Percentiles rank a stretch among this genome's conserved stretches.
Conservation (phyloP, 345 rosid genomes). For the Arabis hirsuta region DNA sequence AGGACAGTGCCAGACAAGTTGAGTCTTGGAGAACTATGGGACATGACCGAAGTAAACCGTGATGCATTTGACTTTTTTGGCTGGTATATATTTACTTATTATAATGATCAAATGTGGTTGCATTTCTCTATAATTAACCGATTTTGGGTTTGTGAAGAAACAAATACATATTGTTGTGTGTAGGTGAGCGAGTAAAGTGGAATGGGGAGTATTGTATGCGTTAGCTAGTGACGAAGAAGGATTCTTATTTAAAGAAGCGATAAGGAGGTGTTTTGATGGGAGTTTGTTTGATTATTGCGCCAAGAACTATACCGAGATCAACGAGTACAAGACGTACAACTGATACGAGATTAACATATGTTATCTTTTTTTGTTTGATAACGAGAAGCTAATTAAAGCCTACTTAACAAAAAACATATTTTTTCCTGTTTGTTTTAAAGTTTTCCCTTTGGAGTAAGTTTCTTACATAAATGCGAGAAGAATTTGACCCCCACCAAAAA, state of each 20-base stretch:
- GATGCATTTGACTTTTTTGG: constrained; percentile 64
- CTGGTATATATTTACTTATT: constrained; percentile 45
- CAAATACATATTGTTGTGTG: background rate
- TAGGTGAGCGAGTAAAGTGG: constrained; percentile 62
- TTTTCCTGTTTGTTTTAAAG: no score
- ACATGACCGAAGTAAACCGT: constrained; percentile 76
- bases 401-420: no score
- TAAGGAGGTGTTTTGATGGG: constrained; percentile 76
- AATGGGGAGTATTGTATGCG: constrained; percentile 63
- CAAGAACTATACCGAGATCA: constrained; percentile 39
- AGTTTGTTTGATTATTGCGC: constrained; percentile 80
- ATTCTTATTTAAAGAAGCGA: constrained; percentile 71
- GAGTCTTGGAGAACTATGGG: constrained; percentile 68
- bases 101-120: constrained; percentile 1
- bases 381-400: no score
- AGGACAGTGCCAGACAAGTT: constrained; percentile 64
- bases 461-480: no score
- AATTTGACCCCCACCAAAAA: no score
- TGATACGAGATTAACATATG: no score
- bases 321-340: constrained; percentile 25
- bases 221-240: constrained; percentile 81
- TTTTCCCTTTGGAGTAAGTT: no score
- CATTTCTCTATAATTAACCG: background rate
- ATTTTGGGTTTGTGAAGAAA: background rate
- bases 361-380: no score